phyloP scores from a whole-genome alignment of 2,329 filamentous ascomycete species.

The Fusarium buxicola region DNA sequence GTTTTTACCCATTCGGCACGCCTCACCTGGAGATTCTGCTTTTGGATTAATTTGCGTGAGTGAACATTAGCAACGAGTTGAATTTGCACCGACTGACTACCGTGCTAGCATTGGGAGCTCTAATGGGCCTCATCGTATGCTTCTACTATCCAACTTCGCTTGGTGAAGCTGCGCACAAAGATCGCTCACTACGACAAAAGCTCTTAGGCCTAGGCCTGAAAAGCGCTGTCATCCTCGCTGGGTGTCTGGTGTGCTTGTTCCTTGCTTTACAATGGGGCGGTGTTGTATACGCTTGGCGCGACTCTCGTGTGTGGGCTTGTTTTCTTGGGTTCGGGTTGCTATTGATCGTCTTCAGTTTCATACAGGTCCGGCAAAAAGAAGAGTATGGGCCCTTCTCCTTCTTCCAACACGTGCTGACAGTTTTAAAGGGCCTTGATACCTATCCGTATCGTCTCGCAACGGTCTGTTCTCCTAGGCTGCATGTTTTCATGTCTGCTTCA shows the following conservation, averaged over 20 bases:
- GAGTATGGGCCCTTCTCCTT: not conserved
- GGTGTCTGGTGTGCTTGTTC: constrained; percentile 25
- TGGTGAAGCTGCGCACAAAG: constrained; percentile 11
- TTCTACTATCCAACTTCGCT: constrained; percentile 26
- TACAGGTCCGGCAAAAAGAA: constrained; percentile 32
- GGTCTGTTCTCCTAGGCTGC: constrained; percentile 30
- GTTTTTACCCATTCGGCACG: constrained; percentile 34
- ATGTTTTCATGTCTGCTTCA: constrained; percentile 36
- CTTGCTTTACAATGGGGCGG: constrained; percentile 44
- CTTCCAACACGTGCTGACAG: not conserved
- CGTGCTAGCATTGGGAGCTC: constrained; percentile 17
- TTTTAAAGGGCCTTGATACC: constrained; percentile 29
- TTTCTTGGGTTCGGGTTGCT: constrained; percentile 35
- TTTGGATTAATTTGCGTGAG: constrained; percentile 42
- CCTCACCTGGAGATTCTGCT: constrained; percentile 41
- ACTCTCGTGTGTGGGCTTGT: constrained; percentile 40
- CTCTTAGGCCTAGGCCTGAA: constrained; percentile 18
- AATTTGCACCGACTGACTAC: not conserved
- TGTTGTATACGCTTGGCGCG: constrained; percentile 36
- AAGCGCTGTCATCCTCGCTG: constrained; percentile 29
- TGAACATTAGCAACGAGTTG: rapidly evolving
- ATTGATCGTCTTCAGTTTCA: constrained; percentile 19
- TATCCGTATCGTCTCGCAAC: constrained; percentile 26
- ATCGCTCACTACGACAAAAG: constrained; percentile 10
- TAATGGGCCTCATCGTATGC: constrained; percentile 18